phyloP scores from a whole-genome alignment of 257 asterid species.

The Fraxinus pennsylvanica region DNA sequence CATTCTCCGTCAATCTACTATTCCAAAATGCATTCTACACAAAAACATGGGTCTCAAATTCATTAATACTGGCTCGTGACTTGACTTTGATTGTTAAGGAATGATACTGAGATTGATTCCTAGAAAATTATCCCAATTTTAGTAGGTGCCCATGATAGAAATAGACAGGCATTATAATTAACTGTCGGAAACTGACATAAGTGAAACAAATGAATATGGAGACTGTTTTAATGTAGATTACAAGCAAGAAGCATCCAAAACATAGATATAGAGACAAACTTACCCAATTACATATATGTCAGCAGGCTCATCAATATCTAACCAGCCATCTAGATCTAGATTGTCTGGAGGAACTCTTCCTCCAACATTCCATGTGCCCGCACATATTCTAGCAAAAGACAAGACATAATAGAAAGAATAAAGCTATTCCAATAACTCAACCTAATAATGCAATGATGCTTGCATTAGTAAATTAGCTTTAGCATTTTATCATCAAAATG shows the following conservation, averaged over 20 bases:
- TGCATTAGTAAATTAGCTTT: background rate
- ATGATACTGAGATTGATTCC: background rate
- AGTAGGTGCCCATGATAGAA: background rate
- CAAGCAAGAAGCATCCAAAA: background rate
- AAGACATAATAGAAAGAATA: constrained; percentile 19
- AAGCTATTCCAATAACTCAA: background rate
- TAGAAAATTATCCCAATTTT: background rate
- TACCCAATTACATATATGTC: constrained; percentile 91
- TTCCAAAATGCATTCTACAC: too few relatives aligned
- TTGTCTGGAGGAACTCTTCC: constrained; percentile 74
- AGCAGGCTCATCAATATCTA: constrained; percentile 74
- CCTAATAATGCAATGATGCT: constrained; percentile 15
- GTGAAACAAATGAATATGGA: background rate
- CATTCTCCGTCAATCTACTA: too few relatives aligned
- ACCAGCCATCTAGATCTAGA: constrained; percentile 78
- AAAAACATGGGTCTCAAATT: background rate
- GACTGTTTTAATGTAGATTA: background rate
- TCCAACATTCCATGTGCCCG: constrained; percentile 83
- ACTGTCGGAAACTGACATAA: background rate
- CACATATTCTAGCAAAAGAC: constrained; percentile 42
- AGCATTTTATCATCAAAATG: constrained; percentile 23
- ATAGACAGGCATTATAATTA: background rate
- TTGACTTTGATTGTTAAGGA: background rate
- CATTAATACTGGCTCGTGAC: background rate
- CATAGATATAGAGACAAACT: constrained; percentile 24